Conservation (phyloP, 2,329 filamentous ascomycete genomes). For the Sporothrix pseudoabietina region DNA sequence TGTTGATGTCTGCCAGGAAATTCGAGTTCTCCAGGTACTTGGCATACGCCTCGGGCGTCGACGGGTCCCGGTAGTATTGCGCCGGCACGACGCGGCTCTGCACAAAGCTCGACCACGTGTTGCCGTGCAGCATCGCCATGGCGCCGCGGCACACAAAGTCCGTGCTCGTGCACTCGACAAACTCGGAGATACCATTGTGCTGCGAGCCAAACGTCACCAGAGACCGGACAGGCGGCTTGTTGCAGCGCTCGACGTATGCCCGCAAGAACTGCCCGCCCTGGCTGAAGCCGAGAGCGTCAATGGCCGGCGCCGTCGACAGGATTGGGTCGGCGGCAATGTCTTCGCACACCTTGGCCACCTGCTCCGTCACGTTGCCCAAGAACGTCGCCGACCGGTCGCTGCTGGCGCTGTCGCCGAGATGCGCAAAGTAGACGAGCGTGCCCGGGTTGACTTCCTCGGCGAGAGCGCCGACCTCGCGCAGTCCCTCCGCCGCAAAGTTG, state of each 20-base stretch:
- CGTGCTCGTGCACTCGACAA: constrained; percentile 68
- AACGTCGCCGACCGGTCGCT: constrained; percentile 83
- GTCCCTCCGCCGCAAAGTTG: constrained; percentile 73
- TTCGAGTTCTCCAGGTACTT: constrained; percentile 79
- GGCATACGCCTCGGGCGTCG: constrained; percentile 63
- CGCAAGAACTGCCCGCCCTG: constrained; percentile 97
- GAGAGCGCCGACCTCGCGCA: constrained; percentile 70
- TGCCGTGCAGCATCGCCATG: constrained; percentile 73
- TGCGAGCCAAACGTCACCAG: constrained; percentile 88
- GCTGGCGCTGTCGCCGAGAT: constrained; percentile 64
- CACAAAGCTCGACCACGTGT: constrained; percentile 77
- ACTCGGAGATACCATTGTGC: constrained; percentile 88
- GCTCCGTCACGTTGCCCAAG: constrained; percentile 82
- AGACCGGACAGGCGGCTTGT: constrained; percentile 70
- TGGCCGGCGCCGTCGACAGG: constrained; percentile 75
- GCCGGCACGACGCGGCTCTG: constrained; percentile 84
- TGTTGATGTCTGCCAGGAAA: constrained; percentile 95
- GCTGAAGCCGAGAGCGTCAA: constrained; percentile 92
- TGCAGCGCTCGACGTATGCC: constrained; percentile 86
- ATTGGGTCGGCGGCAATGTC: constrained; percentile 75
- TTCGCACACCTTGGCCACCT: constrained; percentile 76
- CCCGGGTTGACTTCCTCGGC: constrained; percentile 74
- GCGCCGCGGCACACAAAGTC: constrained; percentile 84
- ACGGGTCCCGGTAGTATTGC: constrained; percentile 84
- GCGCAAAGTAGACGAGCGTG: constrained; percentile 80